Conservation (phyloP, 2,329 filamentous ascomycete genomes). For the Bertia moriformis region DNA sequence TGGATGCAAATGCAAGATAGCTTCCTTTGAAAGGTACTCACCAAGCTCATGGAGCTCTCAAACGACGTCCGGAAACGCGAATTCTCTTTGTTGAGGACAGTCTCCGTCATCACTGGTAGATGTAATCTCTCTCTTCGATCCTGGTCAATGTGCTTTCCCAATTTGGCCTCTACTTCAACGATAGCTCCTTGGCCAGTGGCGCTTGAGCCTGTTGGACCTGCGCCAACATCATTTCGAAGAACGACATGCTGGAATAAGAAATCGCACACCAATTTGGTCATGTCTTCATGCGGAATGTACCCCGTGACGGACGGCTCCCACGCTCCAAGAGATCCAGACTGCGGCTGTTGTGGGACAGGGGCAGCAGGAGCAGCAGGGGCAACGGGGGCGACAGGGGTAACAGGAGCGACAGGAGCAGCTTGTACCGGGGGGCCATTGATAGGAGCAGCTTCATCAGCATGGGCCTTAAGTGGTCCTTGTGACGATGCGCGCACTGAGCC, state of each 20-base stretch:
- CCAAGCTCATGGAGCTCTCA: slow-evolving; percentile 79
- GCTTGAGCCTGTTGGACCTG: not conserved
- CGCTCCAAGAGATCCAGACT: slow-evolving; percentile 23
- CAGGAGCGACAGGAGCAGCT: too few species aligned
- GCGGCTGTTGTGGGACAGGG: slow-evolving; percentile 3
- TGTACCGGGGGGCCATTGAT: not conserved
- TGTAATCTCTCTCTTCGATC: slow-evolving; percentile 55
- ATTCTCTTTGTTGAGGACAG: slow-evolving; percentile 45
- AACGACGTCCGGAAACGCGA: slow-evolving; percentile 42
- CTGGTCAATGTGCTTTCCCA: slow-evolving; percentile 67
- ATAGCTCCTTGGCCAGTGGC: slow-evolving; percentile 26
- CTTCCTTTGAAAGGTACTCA: slow-evolving; percentile 23
- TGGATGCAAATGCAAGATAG: slow-evolving; percentile 2
- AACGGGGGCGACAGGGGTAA: not conserved
- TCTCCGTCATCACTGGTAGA: slow-evolving; percentile 56
- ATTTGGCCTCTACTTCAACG: slow-evolving; percentile 85
- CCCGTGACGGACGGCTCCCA: slow-evolving; percentile 60
- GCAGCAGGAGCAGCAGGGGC: not conserved
- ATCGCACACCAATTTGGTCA: slow-evolving; percentile 65
- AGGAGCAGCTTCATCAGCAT: not conserved
- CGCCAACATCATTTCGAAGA: slow-evolving; percentile 43
- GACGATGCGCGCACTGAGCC: too few species aligned
- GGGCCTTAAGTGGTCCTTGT: too few species aligned
- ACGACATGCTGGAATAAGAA: slow-evolving; percentile 65
- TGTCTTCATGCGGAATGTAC: slow-evolving; percentile 56